These are phyloP conservation scores for Rhizopogon vulgaris DNA, from an alignment of 768 basidiomycete genomes.

Conservation along the genomic window DNA sequence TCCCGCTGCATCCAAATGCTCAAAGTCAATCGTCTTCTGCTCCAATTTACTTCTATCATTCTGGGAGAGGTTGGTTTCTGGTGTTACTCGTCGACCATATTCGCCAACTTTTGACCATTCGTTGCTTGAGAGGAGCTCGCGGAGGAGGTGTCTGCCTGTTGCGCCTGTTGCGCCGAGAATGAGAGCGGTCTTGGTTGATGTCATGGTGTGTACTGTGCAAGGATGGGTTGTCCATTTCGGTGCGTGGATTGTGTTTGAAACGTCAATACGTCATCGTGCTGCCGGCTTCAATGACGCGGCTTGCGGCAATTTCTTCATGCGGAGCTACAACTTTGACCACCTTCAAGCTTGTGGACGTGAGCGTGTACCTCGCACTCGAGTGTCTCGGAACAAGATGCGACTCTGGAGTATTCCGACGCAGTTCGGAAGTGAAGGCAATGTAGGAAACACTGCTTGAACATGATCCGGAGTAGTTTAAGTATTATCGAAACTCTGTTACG, in stretches of 20 bases:
- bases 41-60: conserved; percentile 49
- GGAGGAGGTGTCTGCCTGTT: conserved; percentile 55
- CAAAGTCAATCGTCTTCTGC: conserved; percentile 65
- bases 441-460: no score
- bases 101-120: conserved; percentile 58
- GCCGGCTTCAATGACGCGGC: neutral
- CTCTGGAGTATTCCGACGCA: no score
- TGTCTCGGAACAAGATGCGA: no score
- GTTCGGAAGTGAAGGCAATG: no score
- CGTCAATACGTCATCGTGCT: neutral
- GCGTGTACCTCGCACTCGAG: no score
- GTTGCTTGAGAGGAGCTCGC: conserved; percentile 51
- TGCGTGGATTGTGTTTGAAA: neutral
- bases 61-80: conserved; percentile 30
- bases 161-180: conserved; percentile 74
- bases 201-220: neutral
- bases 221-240: neutral
- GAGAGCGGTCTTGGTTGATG: conserved; percentile 44
- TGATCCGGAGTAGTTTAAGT: no score
- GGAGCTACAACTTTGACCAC: no score
- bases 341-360: no score
- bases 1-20: conserved; percentile 48
- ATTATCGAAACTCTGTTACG: no score
- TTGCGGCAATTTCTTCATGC: neutral
- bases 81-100: conserved; percentile 60